Percentiles rank a stretch among this genome's conserved stretches.
Conservation (phyloP, 75 land plant species). For the Isoetes taiwanensis region DNA sequence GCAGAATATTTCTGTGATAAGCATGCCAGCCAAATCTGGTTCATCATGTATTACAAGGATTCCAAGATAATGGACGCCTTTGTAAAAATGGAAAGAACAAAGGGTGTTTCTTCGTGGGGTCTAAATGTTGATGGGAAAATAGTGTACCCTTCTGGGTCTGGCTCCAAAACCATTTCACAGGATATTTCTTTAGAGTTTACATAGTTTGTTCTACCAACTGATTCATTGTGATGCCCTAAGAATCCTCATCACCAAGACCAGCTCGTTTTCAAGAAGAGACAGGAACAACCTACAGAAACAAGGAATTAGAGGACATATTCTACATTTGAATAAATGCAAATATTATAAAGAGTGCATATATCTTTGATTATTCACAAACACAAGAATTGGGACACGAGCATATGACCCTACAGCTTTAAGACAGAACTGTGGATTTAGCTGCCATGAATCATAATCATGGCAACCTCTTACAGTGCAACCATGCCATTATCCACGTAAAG, state of each 20-base stretch:
- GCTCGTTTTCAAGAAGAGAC: slow-evolving; percentile 51
- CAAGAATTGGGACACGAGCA: slow-evolving; percentile 80
- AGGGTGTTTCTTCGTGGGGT: slow-evolving; percentile 97
- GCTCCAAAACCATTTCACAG: slow-evolving; percentile 97
- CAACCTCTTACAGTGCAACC: slow-evolving; percentile 97
- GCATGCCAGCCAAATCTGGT: too few relatives aligned
- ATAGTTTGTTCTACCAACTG: slow-evolving; percentile 96
- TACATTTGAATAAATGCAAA: too few relatives aligned
- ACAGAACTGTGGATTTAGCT: slow-evolving; percentile 91
- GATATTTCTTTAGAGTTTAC: slow-evolving; percentile 97
- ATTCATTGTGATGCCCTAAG: slow-evolving; percentile 90
- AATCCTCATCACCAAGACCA: slow-evolving; percentile 81
- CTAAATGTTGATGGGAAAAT: slow-evolving; percentile 91
- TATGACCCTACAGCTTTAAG: slow-evolving; percentile 76
- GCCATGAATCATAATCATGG: slow-evolving; percentile 88
- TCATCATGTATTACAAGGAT: too few relatives aligned
- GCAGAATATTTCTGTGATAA: too few relatives aligned
- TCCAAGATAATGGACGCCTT: slow-evolving; percentile 84
- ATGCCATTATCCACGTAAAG: slow-evolving; percentile 93
- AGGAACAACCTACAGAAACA: too few relatives aligned
- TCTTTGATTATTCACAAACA: too few relatives aligned
- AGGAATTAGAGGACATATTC: too few relatives aligned
- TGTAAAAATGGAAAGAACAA: slow-evolving; percentile 91
- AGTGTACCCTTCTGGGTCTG: slow-evolving; percentile 97
- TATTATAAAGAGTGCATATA: too few relatives aligned